These are phyloP conservation scores for Phytophthora foliorum DNA, from an alignment of 352 stramenopile genomes.

Conservation along the genomic window DNA sequence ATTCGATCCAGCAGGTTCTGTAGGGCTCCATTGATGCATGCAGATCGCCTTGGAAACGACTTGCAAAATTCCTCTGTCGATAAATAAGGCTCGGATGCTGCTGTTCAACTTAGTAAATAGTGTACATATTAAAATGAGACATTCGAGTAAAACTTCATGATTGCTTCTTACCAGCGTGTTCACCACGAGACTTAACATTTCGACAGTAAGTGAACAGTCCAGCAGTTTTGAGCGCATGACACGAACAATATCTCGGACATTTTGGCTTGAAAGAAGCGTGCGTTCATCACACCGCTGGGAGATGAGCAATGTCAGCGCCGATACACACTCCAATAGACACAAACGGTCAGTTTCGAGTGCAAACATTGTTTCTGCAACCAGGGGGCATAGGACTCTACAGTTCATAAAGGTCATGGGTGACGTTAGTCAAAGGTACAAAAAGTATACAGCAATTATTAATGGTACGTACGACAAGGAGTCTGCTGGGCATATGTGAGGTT, in stretches of 20 bases:
- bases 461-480: conserved; percentile 18
- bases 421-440: background rate
- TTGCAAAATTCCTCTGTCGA: conserved; percentile 39
- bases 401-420: conserved; percentile 4
- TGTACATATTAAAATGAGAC: conserved; percentile 5
- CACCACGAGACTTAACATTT: conserved; percentile 30
- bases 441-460: background rate
- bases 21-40: conserved; percentile 20
- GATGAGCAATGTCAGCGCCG: conserved; percentile 17
- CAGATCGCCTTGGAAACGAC: conserved; percentile 31
- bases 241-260: conserved; percentile 35
- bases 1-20: conserved; percentile 20
- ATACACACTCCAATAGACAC: conserved; percentile 19
- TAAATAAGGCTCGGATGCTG: conserved; percentile 26
- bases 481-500: conserved; percentile 1
- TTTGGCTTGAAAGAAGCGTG: conserved; percentile 23
- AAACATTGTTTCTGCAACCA: conserved; percentile 27
- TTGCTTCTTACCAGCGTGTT: conserved; percentile 26
- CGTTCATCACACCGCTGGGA: conserved; percentile 3
- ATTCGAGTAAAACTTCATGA: background rate
- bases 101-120: conserved; percentile 33
- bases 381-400: background rate
- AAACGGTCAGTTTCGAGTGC: conserved; percentile 5
- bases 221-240: conserved; percentile 35
- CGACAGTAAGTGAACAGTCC: conserved; percentile 20